Evolutionary conservation across 2,329 filamentous ascomycete species (phyloP).

Genomic region (Alternaria alternata): DNA sequence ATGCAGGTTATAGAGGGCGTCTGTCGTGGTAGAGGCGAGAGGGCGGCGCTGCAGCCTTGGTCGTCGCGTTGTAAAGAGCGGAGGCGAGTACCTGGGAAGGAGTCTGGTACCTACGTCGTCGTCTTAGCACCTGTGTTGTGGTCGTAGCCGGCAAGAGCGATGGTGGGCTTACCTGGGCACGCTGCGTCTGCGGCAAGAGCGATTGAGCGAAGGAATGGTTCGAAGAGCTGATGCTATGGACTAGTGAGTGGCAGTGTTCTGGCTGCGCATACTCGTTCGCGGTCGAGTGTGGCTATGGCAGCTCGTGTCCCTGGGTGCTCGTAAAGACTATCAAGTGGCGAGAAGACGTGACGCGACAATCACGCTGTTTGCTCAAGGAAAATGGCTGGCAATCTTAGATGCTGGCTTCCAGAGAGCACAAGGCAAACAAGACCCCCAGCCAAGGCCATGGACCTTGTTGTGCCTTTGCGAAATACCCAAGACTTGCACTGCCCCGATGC

Average conservation of each 20-base stretch:
- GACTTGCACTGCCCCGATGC: slow-evolving; percentile 12
- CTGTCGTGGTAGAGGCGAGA: slow-evolving; percentile 12
- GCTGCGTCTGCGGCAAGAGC: slow-evolving; percentile 6
- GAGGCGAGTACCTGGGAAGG: slow-evolving; percentile 7
- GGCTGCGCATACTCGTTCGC: slow-evolving; percentile 17
- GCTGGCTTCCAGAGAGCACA: background rate
- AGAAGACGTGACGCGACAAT: background rate
- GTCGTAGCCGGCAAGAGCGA: slow-evolving; percentile 2
- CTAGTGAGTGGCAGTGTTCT: slow-evolving; percentile 17
- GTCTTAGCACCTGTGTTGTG: slow-evolving; percentile 5
- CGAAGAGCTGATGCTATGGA: background rate
- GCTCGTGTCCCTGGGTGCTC: background rate
- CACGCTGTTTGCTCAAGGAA: background rate
- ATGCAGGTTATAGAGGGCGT: slow-evolving; percentile 15
- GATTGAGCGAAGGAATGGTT: slow-evolving; percentile 2
- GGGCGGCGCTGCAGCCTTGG: background rate
- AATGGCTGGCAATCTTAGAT: background rate
- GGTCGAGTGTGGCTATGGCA: slow-evolving; percentile 9
- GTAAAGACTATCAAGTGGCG: background rate
- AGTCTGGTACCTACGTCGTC: background rate
- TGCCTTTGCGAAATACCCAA: slow-evolving; percentile 5
- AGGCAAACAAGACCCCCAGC: background rate
- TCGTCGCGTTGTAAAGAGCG: background rate
- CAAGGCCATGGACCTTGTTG: slow-evolving; percentile 4
- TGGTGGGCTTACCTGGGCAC: slow-evolving; percentile 3